Conservation (phyloP, 2,329 filamentous ascomycete genomes). For the Rutstroemia sp. region DNA sequence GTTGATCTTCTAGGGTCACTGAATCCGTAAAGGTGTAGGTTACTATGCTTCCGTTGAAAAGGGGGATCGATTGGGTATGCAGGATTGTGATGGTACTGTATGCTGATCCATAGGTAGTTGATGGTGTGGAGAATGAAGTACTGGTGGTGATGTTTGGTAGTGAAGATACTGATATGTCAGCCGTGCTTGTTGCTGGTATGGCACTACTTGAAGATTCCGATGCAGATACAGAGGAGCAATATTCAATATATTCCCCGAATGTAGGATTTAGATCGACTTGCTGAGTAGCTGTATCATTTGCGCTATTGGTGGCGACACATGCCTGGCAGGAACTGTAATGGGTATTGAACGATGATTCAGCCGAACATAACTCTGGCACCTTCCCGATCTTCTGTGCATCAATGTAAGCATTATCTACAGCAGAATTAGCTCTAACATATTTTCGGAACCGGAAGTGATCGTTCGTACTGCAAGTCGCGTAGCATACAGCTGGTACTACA, state of each 20-base stretch:
- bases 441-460: neutral
- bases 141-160: neutral
- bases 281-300: neutral
- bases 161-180: neutral
- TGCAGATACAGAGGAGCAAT: neutral
- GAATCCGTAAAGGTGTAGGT: neutral
- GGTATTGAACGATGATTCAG: neutral
- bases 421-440: neutral
- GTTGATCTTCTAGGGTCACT: neutral
- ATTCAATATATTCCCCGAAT: neutral
- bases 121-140: too few relatives aligned
- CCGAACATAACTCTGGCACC: neutral
- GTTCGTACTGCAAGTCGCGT: neutral
- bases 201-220: neutral
- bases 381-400: neutral
- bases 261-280: neutral
- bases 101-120: neutral
- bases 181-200: neutral
- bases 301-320: neutral
- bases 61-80: neutral
- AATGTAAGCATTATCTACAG: neutral
- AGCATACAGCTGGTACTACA: neutral
- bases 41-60: neutral
- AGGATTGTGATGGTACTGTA: neutral
- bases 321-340: neutral